Evolutionary conservation across 257 asterid genomes (phyloP).

Genomic region (Scutellaria barbata): DNA sequence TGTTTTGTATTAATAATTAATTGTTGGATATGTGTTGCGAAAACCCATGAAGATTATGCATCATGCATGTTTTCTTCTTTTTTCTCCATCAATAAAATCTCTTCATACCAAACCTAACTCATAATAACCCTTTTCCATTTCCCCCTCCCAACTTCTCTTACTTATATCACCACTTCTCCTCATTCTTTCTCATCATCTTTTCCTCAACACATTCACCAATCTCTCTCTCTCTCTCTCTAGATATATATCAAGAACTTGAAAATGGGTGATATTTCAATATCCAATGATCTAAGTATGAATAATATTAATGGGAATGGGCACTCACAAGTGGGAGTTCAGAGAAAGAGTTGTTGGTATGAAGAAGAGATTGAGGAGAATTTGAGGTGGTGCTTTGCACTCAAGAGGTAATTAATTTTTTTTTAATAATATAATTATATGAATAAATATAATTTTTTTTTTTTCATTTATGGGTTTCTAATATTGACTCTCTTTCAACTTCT

Average conservation of each 20-base stretch:
- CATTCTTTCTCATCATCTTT: conserved; percentile 15
- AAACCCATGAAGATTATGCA: conserved; percentile 70
- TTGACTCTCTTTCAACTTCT: background rate
- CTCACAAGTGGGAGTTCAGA: conserved; percentile 48
- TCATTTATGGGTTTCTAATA: background rate
- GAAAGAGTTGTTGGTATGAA: conserved; percentile 98
- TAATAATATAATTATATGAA: background rate
- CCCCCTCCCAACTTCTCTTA: conserved; percentile 25
- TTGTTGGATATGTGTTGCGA: conserved; percentile 42
- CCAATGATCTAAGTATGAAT: conserved; percentile 46
- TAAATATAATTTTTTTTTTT: background rate
- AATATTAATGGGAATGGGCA: conserved; percentile 49
- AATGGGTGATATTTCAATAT: conserved; percentile 82
- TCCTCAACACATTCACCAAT: conserved; percentile 3
- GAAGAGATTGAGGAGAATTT: conserved; percentile 94
- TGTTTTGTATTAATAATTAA: conserved; percentile 17
- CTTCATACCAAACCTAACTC: conserved; percentile 33
- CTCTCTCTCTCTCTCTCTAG: background rate
- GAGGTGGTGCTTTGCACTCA: conserved; percentile 98
- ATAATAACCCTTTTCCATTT: conserved; percentile 38
- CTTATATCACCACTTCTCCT: conserved; percentile 39
- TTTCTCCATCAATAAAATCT: conserved; percentile 21
- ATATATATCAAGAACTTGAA: background rate
- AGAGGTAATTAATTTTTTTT: conserved; percentile 58
- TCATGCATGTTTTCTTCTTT: conserved; percentile 25